Conservation (phyloP, 192 early-diverging fungal species). For the Coemansia sp. region DNA sequence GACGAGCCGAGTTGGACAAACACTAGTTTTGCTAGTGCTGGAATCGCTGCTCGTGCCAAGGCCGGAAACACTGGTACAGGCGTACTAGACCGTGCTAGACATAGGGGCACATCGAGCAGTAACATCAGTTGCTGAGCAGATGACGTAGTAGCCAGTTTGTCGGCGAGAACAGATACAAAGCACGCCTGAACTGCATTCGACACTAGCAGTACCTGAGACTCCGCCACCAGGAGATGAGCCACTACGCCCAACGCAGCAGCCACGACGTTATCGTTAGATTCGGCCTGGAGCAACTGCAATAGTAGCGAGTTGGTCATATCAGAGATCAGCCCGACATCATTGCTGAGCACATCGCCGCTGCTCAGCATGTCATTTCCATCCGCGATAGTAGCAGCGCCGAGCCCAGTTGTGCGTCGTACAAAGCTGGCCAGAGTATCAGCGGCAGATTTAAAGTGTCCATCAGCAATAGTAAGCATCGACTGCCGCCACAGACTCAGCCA, state of each 20-base stretch:
- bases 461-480: slow-evolving; percentile 6
- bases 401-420: background rate
- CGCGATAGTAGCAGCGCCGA: background rate
- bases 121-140: background rate
- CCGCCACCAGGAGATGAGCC: slow-evolving; percentile 6
- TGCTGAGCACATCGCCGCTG: background rate
- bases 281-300: slow-evolving; percentile 3
- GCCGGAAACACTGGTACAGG: background rate
- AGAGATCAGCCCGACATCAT: background rate
- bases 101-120: background rate
- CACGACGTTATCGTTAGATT: background rate
- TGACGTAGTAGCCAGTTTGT: background rate
- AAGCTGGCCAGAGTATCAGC: slow-evolving; percentile 8
- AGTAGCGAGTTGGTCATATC: slow-evolving; percentile 19
- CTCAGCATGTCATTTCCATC: background rate
- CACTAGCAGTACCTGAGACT: background rate
- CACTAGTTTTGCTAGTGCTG: slow-evolving; percentile 15
- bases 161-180: slow-evolving; percentile 4
- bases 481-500: slow-evolving; percentile 42
- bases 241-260: slow-evolving; percentile 1
- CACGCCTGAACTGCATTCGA: background rate
- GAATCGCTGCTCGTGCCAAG: slow-evolving; percentile 20
- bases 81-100: background rate
- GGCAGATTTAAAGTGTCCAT: background rate
- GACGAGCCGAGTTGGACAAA: background rate